These are phyloP conservation scores for Rhodotorula sp. DNA, from an alignment of 1,284 basidiomycete genomes.

Conservation along the genomic window DNA sequence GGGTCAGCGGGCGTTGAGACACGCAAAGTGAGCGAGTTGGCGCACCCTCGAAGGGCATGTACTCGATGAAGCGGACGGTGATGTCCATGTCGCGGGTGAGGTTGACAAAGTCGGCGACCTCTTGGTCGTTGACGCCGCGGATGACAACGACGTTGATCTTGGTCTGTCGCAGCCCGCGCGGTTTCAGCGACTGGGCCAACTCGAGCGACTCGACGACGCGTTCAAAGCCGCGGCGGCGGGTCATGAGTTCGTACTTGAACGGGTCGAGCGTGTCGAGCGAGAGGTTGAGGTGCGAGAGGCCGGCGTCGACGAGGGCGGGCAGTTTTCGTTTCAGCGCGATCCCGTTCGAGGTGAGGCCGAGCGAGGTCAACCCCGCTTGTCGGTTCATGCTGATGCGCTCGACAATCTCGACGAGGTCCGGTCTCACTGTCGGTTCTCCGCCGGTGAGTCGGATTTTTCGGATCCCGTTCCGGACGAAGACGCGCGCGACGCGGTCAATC, in stretches of 20 bases:
- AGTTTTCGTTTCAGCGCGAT: slow-evolving; percentile 71
- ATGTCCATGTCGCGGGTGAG: slow-evolving; percentile 64
- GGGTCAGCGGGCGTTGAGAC: no score
- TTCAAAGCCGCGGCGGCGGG: slow-evolving; percentile 58
- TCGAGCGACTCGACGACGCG: slow-evolving; percentile 39
- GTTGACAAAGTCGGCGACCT: slow-evolving; percentile 73
- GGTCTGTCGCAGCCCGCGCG: slow-evolving; percentile 48
- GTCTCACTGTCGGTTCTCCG: slow-evolving; percentile 81
- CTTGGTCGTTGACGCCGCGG: slow-evolving; percentile 73
- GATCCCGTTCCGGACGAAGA: slow-evolving; percentile 76
- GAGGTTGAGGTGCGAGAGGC: slow-evolving; percentile 78
- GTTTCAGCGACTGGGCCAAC: slow-evolving; percentile 20
- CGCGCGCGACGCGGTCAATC: slow-evolving; percentile 66
- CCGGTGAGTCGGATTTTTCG: slow-evolving; percentile 84
- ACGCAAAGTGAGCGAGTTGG: no score
- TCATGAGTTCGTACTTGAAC: slow-evolving; percentile 83
- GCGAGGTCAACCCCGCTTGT: slow-evolving; percentile 57
- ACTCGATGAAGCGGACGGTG: slow-evolving; percentile 83
- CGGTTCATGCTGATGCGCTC: slow-evolving; percentile 33
- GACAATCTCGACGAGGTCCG: slow-evolving; percentile 71
- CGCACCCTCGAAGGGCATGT: slow-evolving; percentile 87
- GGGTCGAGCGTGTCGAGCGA: slow-evolving; percentile 84
- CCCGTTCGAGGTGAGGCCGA: slow-evolving; percentile 85
- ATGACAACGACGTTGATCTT: slow-evolving; percentile 83
- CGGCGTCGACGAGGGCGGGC: slow-evolving; percentile 64